Evolutionary conservation across 805 yeast genomes (phyloP).

Genomic region (Candida ponderosae): DNA sequence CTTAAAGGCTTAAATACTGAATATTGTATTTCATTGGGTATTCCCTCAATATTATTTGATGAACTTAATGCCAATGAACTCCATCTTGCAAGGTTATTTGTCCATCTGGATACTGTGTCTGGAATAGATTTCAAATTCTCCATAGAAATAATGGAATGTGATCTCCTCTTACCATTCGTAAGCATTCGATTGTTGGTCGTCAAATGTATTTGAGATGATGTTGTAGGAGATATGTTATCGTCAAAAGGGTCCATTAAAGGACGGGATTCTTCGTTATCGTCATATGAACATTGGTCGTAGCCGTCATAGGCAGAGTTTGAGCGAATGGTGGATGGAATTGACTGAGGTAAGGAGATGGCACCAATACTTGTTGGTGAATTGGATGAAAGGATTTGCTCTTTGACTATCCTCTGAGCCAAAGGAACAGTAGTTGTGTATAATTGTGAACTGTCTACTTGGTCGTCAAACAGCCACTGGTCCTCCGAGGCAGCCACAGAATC

Average conservation of each 20-base stretch:
- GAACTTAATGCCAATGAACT: slow-evolving; percentile 7
- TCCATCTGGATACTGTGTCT: slow-evolving; percentile 20
- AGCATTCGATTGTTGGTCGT: neutral
- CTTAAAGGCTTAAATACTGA: slow-evolving; percentile 43
- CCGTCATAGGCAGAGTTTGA: too few species aligned
- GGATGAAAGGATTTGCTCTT: slow-evolving; percentile 4
- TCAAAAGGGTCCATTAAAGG: slow-evolving; percentile 1
- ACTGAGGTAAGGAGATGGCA: too few species aligned
- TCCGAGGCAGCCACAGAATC: neutral
- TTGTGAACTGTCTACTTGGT: slow-evolving; percentile 1
- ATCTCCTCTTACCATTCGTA: slow-evolving; percentile 4
- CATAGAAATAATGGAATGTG: slow-evolving; percentile 16
- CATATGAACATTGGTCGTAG: neutral
- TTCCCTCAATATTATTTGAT: slow-evolving; percentile 9
- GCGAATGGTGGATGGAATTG: too few species aligned
- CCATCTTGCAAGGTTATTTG: slow-evolving; percentile 19
- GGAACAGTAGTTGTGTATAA: slow-evolving; percentile 1
- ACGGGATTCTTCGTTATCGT: slow-evolving; percentile 3
- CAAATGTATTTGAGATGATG: neutral
- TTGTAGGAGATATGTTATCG: neutral
- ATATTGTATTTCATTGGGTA: slow-evolving; percentile 40
- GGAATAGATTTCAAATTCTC: slow-evolving; percentile 13
- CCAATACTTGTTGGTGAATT: slow-evolving; percentile 7
- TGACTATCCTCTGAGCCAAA: slow-evolving; percentile 1
- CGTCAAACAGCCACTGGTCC: slow-evolving; percentile 6